Evolutionary conservation across 192 early-diverging fungal species (phyloP), one percentile per base, ranked within the genome.

Genomic region (Coemansia pectinata): DNA sequence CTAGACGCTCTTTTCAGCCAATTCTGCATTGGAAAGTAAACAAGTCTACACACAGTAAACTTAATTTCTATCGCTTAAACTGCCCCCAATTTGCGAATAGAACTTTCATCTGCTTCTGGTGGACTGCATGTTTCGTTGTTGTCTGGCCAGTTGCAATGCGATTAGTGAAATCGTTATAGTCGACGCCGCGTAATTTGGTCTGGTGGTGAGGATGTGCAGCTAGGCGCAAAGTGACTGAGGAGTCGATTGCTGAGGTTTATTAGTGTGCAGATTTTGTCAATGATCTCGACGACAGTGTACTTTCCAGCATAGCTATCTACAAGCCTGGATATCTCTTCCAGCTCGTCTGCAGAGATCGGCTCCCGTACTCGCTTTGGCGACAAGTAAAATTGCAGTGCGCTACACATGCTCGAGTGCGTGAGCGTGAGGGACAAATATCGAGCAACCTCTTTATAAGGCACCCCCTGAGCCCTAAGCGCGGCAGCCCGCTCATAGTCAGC

Each of bases 1-100:
- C 76, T 94, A 5, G 91, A 91, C 69, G 86, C 88, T 7, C 72
- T 94, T 27, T 94, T 94, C 74, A 77, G 88, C 38, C 81, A 90
- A 57, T 92, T 94, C 59, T 94, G 92, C 64, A 94, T 94, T 44
- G 92, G 92, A 17, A 94, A 94, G 81, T 86, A 45, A 74, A 55
- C 27, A 27, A 27, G 27, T 27, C 27, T 27, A 27, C 27, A 27
- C 1, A 2, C 27, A 27, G 27, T 1, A 27, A 27, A 27, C 27
- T 2, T 27, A 27, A 27, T 27, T 27, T 1, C 27, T 27, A 27
- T 27, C 27, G 27, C 27, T 27, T 27, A 27, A 27, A 27, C 27
- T 27, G 27, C 27, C 2, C 27, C 2, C 27, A 27, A 27, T 27
- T 27, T 27, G 27, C 2, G 27, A 27, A 27, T 27, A 27, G 27